These are phyloP conservation scores for Ceratorhiza oryzae-sativae DNA, from an alignment of 1,284 basidiomycete genomes.

Conservation along the genomic window DNA sequence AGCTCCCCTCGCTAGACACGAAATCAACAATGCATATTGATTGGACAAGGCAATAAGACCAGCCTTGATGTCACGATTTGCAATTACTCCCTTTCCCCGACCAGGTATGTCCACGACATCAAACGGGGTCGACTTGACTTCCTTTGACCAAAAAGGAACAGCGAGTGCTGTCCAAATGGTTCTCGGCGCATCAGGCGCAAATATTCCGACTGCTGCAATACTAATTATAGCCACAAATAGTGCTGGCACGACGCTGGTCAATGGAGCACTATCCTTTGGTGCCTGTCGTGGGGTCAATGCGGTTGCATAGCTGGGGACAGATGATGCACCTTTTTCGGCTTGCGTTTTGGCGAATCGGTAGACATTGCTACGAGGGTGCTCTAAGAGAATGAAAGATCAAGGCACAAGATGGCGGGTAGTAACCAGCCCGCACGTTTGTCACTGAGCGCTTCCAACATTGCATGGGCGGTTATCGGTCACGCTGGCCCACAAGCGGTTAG, in stretches of 20 bases:
- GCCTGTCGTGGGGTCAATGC: background rate
- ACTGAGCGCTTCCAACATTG: background rate
- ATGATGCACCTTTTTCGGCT: background rate
- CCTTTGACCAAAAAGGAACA: background rate
- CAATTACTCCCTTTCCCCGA: conserved; percentile 55
- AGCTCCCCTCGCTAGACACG: conserved; percentile 61
- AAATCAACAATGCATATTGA: background rate
- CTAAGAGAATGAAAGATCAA: background rate
- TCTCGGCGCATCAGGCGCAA: background rate
- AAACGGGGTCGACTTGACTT: conserved; percentile 44
- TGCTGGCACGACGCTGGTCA: background rate
- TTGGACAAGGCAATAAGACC: conserved; percentile 30
- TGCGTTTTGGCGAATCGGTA: background rate
- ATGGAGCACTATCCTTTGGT: conserved; percentile 3
- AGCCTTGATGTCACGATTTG: conserved; percentile 53
- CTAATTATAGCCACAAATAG: conserved; percentile 28
- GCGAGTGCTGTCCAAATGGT: background rate
- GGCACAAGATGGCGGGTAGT: background rate
- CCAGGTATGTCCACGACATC: conserved; percentile 52
- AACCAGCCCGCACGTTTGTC: background rate
- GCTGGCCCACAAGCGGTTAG: background rate
- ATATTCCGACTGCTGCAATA: conserved; percentile 6
- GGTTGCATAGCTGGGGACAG: background rate
- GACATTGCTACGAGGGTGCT: background rate
- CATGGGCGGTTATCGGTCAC: background rate